Conservation (phyloP, 2,329 filamentous ascomycete genomes). For the Whalleya microplaca region DNA sequence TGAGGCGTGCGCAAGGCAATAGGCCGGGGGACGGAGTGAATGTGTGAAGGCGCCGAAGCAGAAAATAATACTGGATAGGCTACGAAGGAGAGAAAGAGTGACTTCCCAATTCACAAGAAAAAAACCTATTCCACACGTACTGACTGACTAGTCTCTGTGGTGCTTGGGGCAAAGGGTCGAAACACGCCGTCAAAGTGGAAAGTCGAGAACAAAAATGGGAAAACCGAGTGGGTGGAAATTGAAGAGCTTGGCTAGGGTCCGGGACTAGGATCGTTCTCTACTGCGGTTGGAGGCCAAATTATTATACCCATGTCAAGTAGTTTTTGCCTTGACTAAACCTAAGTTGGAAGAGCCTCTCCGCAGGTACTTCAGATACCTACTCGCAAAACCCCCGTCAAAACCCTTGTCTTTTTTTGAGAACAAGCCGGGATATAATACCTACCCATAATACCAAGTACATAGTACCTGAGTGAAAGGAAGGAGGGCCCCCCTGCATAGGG, state of each 20-base stretch:
- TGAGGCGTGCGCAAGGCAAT: slow-evolving; percentile 12
- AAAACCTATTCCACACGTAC: background rate
- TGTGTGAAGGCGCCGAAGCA: background rate
- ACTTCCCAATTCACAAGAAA: background rate
- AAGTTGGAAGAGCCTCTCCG: no score
- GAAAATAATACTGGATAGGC: background rate
- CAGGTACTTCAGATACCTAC: no score
- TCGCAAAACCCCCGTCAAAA: no score
- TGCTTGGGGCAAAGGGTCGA: background rate
- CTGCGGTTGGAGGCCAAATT: no score
- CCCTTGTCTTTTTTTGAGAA: no score
- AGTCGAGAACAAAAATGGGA: slow-evolving; percentile 20
- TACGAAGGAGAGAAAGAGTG: background rate
- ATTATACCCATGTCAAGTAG: no score
- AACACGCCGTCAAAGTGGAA: slow-evolving; percentile 12
- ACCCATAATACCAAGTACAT: no score
- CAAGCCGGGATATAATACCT: no score
- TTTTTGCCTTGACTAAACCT: no score
- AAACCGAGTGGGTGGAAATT: slow-evolving; percentile 29
- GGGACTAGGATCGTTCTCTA: slow-evolving; percentile 12
- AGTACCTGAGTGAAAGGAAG: no score
- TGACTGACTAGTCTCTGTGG: no score
- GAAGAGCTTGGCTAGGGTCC: slow-evolving; percentile 6
- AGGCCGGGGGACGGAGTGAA: slow-evolving; percentile 4
- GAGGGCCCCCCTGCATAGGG: background rate